Base-by-base conservation (phyloP, 2,329 filamentous ascomycete species). In the Colletotrichum tabaci region DNA sequence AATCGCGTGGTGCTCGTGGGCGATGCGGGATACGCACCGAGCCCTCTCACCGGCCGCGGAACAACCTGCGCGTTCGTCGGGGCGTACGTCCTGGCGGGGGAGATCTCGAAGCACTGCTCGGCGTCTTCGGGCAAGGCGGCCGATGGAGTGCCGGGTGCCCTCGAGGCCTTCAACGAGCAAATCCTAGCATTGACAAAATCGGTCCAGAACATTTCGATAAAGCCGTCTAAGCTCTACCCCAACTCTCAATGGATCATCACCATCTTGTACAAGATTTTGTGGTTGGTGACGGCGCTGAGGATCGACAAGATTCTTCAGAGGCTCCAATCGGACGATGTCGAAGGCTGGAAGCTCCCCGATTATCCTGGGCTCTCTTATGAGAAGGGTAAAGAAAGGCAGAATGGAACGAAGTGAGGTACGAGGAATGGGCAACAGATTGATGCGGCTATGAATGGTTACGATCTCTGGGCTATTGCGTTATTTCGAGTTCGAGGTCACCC, bases 51-150 rank as follows among this genome's bases (percentile, higher is more conserved):
- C 0, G 89, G 88, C 0, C 84, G 86, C 80, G 88, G 88, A 0
- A 89, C 87, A 0, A 85, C 84, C 2, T 74, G 81, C 0, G 84
- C 84, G 0, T 75, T 91, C 0, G 76, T 87, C 0, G 85, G 85
- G 0, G 87, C 87, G 0, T 91, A 91, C 75, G 78, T 89, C 2
- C 80, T 91, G 4, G 89, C 88, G 0, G 89, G 89, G 2, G 88
- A 89, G 78, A 77, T 88, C 16, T 76, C 77, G 30, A 76, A 77
- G 42, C 76, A 80, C 46, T 72, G 69, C 53, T 52, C 53, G 18
- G 30, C 46, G 13, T 21, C 46, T 18, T 15, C 21, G 38, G 69
- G 30, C 16, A 49, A 50, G 67, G 55, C 10, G 2, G 23, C 50
- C 4, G 66, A 63, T 9, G 75, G 77, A 15, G 74, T 84, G 10